Evolutionary conservation across 306 rosid species (phyloP).

Genomic region (Cercis canadensis): DNA sequence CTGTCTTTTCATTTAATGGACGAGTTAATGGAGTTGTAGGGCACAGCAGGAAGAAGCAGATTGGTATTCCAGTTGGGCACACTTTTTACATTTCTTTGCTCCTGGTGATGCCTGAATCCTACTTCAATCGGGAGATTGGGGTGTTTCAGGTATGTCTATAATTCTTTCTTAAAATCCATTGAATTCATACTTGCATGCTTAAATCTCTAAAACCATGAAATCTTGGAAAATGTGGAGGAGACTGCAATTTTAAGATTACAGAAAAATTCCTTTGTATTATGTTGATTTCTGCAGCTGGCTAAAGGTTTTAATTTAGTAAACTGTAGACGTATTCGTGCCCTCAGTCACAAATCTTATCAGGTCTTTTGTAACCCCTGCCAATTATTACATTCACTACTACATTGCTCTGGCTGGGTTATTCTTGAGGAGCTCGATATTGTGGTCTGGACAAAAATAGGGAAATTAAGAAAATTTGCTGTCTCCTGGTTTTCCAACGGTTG

Average conservation of each 20-base stretch:
- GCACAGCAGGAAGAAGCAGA: conserved; percentile 36
- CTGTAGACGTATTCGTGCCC: too few species aligned
- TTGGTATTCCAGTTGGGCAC: conserved; percentile 74
- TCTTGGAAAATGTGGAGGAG: too few species aligned
- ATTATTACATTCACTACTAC: too few species aligned
- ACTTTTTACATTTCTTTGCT: conserved; percentile 54
- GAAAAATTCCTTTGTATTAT: neutral
- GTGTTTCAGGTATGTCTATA: conserved; percentile 76
- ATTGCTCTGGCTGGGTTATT: neutral
- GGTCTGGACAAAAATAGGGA: neutral
- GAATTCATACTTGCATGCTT: neutral
- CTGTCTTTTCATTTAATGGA: conserved; percentile 51
- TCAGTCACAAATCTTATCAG: too few species aligned
- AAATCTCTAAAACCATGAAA: too few species aligned
- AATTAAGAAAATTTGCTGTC: neutral
- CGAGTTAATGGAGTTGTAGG: conserved; percentile 18
- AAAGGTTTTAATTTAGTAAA: neutral
- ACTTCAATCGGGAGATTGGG: conserved; percentile 69
- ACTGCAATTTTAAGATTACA: too few species aligned
- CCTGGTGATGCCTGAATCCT: conserved; percentile 86
- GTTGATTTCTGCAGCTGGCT: neutral
- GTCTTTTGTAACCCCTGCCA: too few species aligned
- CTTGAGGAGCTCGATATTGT: neutral
- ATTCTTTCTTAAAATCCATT: neutral
- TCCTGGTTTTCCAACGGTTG: neutral